Base-by-base conservation (phyloP, 768 basidiomycete genomes). In the Rhizopogon vinicolor region DNA sequence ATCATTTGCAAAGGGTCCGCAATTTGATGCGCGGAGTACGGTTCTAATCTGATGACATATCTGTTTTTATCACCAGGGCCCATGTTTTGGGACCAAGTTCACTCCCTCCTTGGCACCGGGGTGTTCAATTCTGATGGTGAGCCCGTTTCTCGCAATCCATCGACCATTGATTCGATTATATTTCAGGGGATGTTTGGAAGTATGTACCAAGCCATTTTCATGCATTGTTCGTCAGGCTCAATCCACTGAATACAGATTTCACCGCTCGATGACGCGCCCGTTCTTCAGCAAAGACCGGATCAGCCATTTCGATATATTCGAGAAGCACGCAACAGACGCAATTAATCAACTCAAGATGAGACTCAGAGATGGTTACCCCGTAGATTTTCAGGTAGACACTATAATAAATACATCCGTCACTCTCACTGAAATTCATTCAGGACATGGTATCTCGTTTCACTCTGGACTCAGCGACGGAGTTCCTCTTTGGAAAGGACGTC, bases 401-500 rank as follows among this genome's bases (percentile, higher is more conserved):
- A 25, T 25, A 7, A 16, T 40, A 58, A 13, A 39, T 6, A 45
- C 53, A 51, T 60, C 48, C 41, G 19, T 50, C 18, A 6, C 4
- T 61, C 52, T 28, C 51, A 2, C 52, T 61, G 5, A 35, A 37
- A 19, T 28, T 5, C 22, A 41, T 39, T 19, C 48, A 71, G 65
- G 78, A 77, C 45, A 59, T 77, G 51, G 66, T 67, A 1, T 69
- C 68, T 1, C 71, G 77, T 2, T 82, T 82, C 64, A 81, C 82
- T 1, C 65, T 85, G 35, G 84, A 86, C 61, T 81, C 80, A 0
- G 80, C 81, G 0, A 78, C 81, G 0, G 79, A 80, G 25, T 84
- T 85, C 61, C 72, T 84, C 9, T 81, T 83, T 55, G 79, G 82
- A 31, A 63, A 64, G 14, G 63, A 71, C 18, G 75, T 75, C 9